A percentile compares a stretch with the other conserved stretches of the same genome.
Evolutionary conservation across 352 stramenopile genomes (phyloP).

Genomic region (Phytophthora hibernalis): DNA sequence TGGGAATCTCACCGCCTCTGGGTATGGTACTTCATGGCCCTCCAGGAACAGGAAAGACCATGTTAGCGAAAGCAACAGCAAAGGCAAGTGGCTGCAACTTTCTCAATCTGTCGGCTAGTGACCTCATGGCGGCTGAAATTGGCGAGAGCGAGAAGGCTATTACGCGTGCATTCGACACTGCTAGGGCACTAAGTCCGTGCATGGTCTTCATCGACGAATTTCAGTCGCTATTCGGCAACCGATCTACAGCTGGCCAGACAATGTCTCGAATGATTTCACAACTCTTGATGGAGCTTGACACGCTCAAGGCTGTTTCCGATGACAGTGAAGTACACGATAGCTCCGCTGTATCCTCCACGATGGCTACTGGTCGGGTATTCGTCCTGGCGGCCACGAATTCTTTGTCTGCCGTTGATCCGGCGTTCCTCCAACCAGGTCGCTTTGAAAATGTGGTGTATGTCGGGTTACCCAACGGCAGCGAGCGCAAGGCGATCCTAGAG

Average conservation of each 20-base stretch:
- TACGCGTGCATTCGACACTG: conserved; percentile 72
- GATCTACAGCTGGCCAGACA: conserved; percentile 76
- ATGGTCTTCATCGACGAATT: conserved; percentile 92
- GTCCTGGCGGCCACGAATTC: conserved; percentile 84
- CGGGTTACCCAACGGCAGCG: conserved; percentile 56
- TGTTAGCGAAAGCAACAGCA: conserved; percentile 84
- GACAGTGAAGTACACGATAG: conserved; percentile 40
- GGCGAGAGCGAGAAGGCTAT: conserved; percentile 88
- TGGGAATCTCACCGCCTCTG: conserved; percentile 81
- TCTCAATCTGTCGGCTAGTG: conserved; percentile 76
- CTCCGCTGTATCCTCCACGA: conserved; percentile 1
- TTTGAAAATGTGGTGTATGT: conserved; percentile 89
- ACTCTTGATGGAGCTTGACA: conserved; percentile 84
- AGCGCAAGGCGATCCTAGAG: conserved; percentile 71
- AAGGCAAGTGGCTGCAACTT: conserved; percentile 87
- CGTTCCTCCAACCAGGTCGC: conserved; percentile 83
- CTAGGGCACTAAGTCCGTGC: conserved; percentile 77
- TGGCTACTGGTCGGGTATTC: conserved; percentile 62
- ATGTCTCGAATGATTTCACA: conserved; percentile 89
- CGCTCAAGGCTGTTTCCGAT: conserved; percentile 61
- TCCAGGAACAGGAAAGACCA: conserved; percentile 87
- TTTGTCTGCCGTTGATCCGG: conserved; percentile 77
- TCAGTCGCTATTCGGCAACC: conserved; percentile 85
- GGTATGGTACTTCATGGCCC: conserved; percentile 84
- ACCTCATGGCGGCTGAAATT: conserved; percentile 84